Percentiles rank a stretch among this genome's conserved stretches.
Conservation (phyloP, 1,139 yeast species). For the Scheffersomyces illinoinensis region DNA sequence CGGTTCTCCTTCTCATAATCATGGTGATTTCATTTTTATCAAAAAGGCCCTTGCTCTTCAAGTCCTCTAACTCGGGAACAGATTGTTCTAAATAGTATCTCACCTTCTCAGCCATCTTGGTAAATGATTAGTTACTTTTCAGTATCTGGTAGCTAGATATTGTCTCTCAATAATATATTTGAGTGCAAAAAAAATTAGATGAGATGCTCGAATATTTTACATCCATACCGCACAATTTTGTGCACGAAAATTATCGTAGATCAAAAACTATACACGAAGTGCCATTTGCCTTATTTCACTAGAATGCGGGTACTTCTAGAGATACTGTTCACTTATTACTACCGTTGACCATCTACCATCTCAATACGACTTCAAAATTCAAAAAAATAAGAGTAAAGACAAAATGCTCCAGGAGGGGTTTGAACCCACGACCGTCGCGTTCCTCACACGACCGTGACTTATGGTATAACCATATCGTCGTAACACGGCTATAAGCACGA, state of each 20-base stretch:
- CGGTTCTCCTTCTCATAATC: slow-evolving; percentile 92
- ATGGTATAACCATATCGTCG: slow-evolving; percentile 51
- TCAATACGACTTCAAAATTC: too few species aligned
- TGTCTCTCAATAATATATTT: not conserved
- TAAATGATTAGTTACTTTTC: not conserved
- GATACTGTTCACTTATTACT: too few species aligned
- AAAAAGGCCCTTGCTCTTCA: slow-evolving; percentile 78
- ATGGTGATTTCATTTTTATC: slow-evolving; percentile 75
- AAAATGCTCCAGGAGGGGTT: slow-evolving; percentile 58
- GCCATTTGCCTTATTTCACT: not conserved
- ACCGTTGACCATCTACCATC: not conserved
- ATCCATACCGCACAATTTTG: not conserved
- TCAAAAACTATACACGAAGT: not conserved
- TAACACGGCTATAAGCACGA: slow-evolving; percentile 55
- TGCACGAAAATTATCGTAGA: not conserved
- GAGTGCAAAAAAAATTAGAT: not conserved
- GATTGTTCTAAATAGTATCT: slow-evolving; percentile 79
- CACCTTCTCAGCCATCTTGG: slow-evolving; percentile 67
- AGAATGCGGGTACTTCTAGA: not conserved
- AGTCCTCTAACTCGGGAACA: slow-evolving; percentile 91
- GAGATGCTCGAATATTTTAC: slow-evolving; percentile 1
- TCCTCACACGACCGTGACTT: slow-evolving; percentile 59
- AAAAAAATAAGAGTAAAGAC: slow-evolving; percentile 25
- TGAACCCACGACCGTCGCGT: slow-evolving; percentile 62
- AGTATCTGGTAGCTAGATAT: not conserved